Evolutionary conservation across 129 eudicot species (phyloP).

Genomic region (Flaveria robusta): DNA sequence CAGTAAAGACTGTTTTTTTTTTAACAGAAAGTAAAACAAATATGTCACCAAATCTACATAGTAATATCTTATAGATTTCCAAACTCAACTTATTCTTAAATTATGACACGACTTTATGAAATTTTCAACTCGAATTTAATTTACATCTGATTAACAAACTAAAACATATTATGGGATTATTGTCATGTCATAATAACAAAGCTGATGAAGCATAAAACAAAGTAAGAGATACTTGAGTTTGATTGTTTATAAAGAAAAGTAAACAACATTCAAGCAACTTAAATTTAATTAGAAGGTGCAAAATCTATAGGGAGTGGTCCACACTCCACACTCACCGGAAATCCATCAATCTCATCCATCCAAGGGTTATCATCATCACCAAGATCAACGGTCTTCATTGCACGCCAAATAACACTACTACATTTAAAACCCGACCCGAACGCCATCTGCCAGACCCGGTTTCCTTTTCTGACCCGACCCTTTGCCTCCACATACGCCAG

Average conservation of each 20-base stretch:
- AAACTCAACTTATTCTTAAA: too few relatives aligned
- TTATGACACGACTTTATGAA: too few relatives aligned
- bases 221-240: too few relatives aligned
- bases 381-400: constrained; percentile 36
- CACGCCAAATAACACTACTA: constrained; percentile 55
- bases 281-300: constrained; percentile 21
- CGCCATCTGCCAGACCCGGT: constrained; percentile 54
- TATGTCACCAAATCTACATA: too few relatives aligned
- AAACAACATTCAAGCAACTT: background rate
- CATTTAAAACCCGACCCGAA: constrained; percentile 68
- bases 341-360: constrained; percentile 47
- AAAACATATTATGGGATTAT: too few relatives aligned
- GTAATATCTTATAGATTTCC: too few relatives aligned
- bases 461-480: constrained; percentile 52
- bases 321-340: constrained; percentile 29
- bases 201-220: too few relatives aligned
- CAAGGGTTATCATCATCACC: constrained; percentile 51
- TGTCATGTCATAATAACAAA: too few relatives aligned
- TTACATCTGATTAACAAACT: too few relatives aligned
- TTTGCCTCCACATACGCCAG: constrained; percentile 61
- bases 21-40: too few relatives aligned
- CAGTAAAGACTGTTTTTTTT: too few relatives aligned
- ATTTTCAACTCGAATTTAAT: too few relatives aligned
- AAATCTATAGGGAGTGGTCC: constrained; percentile 19
- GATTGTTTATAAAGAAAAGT: background rate